A percentile compares a stretch with the other conserved stretches of the same genome.
Evolutionary conservation across 768 basidiomycete species (phyloP).

Genomic region (Lactifluus echinatus): DNA sequence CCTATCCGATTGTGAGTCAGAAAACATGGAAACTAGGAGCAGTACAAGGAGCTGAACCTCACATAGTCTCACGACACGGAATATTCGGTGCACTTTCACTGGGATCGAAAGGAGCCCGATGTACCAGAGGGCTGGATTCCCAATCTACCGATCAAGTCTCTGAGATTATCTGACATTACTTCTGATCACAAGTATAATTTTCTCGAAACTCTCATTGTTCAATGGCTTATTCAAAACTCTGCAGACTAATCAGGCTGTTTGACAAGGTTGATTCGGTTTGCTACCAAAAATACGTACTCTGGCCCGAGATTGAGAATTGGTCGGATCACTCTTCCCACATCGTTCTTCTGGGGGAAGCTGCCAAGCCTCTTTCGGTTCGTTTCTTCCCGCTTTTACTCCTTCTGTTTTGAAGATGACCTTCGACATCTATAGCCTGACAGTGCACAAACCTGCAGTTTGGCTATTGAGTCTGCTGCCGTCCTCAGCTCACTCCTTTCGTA

Average conservation of each 20-base stretch:
- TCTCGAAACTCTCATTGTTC: background rate
- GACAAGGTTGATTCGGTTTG: conserved; percentile 7
- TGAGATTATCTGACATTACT: background rate
- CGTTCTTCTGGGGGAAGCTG: conserved; percentile 18
- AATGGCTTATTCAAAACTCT: background rate
- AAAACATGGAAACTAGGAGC: background rate
- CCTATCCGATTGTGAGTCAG: conserved; percentile 16
- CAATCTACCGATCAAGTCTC: background rate
- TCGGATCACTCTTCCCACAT: conserved; percentile 16
- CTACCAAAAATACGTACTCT: conserved; percentile 5
- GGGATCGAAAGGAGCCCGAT: conserved; percentile 12
- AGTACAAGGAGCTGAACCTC: background rate
- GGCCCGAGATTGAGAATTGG: conserved; percentile 18
- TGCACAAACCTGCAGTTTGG: conserved; percentile 13
- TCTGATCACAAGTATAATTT: conserved; percentile 9
- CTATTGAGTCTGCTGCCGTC: conserved; percentile 12
- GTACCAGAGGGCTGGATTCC: conserved; percentile 15
- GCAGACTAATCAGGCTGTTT: conserved; percentile 6
- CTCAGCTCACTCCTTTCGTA: conserved; percentile 13
- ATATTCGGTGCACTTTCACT: conserved; percentile 10
- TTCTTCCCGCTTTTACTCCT: background rate
- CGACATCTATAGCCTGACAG: conserved; percentile 14
- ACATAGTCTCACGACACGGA: conserved; percentile 2
- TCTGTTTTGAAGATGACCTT: background rate
- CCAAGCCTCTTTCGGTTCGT: conserved; percentile 16